These are phyloP conservation scores for Pterulicium gracile DNA, from an alignment of 1,284 basidiomycete species.

Conservation along the genomic window DNA sequence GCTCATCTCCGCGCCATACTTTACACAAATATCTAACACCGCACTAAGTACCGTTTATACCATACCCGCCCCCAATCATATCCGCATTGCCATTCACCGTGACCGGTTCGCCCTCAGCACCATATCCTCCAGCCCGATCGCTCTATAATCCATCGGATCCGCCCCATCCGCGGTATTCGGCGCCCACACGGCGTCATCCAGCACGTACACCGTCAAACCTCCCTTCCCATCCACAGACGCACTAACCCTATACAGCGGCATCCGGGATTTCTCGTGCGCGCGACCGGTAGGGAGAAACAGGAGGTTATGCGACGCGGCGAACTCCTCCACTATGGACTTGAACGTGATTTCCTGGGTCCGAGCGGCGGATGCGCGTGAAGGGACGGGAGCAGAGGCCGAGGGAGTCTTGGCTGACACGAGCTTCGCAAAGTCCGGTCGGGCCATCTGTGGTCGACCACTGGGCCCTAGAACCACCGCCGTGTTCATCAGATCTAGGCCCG, in stretches of 20 bases:
- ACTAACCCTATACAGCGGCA: slow-evolving; percentile 81
- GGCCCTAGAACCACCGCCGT: slow-evolving; percentile 78
- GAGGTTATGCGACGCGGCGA: slow-evolving; percentile 73
- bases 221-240: slow-evolving; percentile 70
- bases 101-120: slow-evolving; percentile 44
- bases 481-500: slow-evolving; percentile 87
- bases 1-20: too few relatives aligned
- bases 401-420: slow-evolving; percentile 19
- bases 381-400: slow-evolving; percentile 27
- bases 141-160: slow-evolving; percentile 46
- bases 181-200: slow-evolving; percentile 85
- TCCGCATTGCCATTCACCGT: too few relatives aligned
- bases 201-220: slow-evolving; percentile 75
- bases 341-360: slow-evolving; percentile 79
- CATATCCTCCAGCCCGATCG: slow-evolving; percentile 60
- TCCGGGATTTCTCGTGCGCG: slow-evolving; percentile 72
- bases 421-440: slow-evolving; percentile 51
- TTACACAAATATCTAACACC: too few relatives aligned
- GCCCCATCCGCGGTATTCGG: slow-evolving; percentile 27
- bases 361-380: slow-evolving; percentile 24
- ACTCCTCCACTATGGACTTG: slow-evolving; percentile 83
- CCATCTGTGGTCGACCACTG: slow-evolving; percentile 55
- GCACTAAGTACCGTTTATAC: too few relatives aligned
- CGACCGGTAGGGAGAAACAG: slow-evolving; percentile 81
- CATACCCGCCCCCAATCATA: too few relatives aligned